A percentile compares a stretch with the other conserved stretches of the same genome.
Conservation (phyloP, 176 grass and related monocot species). For the Rhynchospora breviuscula region DNA sequence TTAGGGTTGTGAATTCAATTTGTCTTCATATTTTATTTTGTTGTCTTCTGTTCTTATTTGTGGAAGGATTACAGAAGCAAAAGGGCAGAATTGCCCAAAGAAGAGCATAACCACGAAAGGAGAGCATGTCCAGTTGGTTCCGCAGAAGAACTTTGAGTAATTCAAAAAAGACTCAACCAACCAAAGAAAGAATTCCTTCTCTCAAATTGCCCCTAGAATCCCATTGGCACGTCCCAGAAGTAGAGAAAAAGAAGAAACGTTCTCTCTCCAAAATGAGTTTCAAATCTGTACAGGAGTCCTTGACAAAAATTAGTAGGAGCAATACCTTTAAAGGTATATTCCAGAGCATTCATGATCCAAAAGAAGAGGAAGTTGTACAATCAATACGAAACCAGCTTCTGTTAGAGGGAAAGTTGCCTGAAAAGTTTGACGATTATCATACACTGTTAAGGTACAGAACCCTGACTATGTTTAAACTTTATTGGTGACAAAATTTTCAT, state of each 20-base stretch:
- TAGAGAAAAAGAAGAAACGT: constrained; percentile 30
- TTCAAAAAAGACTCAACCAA: constrained; percentile 2
- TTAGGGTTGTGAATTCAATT: not conserved
- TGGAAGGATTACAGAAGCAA: constrained; percentile 1
- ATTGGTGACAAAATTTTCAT: not conserved
- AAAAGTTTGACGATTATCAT: constrained; percentile 86
- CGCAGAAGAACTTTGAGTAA: not conserved
- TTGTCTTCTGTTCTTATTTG: not conserved
- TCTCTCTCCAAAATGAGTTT: constrained; percentile 62
- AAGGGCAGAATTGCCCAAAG: not conserved
- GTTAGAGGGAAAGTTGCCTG: constrained; percentile 53
- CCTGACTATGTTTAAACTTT: not conserved
- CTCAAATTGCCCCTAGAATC: constrained; percentile 38
- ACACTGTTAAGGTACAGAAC: constrained; percentile 67
- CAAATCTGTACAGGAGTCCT: constrained; percentile 43
- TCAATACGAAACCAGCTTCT: constrained; percentile 58
- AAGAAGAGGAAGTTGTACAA: constrained; percentile 55
- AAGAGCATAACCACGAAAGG: not conserved
- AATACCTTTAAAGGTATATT: constrained; percentile 40
- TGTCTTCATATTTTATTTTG: not conserved
- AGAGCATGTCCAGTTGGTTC: constrained; percentile 12
- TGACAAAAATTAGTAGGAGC: constrained; percentile 50
- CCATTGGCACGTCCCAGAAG: constrained; percentile 35
- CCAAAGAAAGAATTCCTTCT: not conserved
- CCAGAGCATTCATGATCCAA: constrained; percentile 44